A percentile compares a stretch with the other conserved stretches of the same genome.
Evolutionary conservation across 2,329 filamentous ascomycete species (phyloP).

Genomic region (Fusarium sp.): DNA sequence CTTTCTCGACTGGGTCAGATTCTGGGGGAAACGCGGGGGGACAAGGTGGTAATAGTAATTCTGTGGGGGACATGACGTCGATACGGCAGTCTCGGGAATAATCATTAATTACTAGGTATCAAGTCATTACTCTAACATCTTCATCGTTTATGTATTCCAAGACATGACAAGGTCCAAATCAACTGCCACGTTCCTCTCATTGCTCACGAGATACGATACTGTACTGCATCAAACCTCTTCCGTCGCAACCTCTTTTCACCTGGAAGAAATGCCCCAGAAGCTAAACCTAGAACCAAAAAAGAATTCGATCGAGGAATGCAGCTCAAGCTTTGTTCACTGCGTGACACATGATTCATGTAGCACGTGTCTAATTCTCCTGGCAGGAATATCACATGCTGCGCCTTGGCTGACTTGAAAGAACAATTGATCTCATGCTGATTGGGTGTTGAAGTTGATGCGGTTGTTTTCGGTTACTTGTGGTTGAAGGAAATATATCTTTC

Average conservation of each 20-base stretch:
- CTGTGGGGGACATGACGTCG: slow-evolving; percentile 34
- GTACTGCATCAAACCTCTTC: slow-evolving; percentile 14
- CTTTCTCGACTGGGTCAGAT: slow-evolving; percentile 8
- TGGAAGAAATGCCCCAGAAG: not conserved
- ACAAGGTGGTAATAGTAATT: not conserved
- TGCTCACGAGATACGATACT: slow-evolving; percentile 1
- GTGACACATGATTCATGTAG: slow-evolving; percentile 34
- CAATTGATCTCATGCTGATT: not conserved
- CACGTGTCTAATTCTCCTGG: slow-evolving; percentile 29
- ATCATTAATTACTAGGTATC: not conserved
- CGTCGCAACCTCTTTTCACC: not conserved
- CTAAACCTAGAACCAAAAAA: not conserved
- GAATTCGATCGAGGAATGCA: slow-evolving; percentile 15
- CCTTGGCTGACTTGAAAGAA: slow-evolving; percentile 7
- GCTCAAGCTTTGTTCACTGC: slow-evolving; percentile 9
- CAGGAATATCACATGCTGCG: slow-evolving; percentile 24
- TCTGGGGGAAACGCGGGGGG: slow-evolving; percentile 32
- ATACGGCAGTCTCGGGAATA: not conserved
- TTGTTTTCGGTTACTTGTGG: not conserved
- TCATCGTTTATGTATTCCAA: not conserved
- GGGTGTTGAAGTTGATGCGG: not conserved
- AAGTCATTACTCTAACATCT: not conserved
- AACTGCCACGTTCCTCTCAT: slow-evolving; percentile 2
- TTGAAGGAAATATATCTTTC: not conserved
- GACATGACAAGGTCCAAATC: not conserved